Evolutionary conservation across 768 basidiomycete species (phyloP), one percentile per base, ranked within the genome.

Genomic region (Boletus tylopilopsis): DNA sequence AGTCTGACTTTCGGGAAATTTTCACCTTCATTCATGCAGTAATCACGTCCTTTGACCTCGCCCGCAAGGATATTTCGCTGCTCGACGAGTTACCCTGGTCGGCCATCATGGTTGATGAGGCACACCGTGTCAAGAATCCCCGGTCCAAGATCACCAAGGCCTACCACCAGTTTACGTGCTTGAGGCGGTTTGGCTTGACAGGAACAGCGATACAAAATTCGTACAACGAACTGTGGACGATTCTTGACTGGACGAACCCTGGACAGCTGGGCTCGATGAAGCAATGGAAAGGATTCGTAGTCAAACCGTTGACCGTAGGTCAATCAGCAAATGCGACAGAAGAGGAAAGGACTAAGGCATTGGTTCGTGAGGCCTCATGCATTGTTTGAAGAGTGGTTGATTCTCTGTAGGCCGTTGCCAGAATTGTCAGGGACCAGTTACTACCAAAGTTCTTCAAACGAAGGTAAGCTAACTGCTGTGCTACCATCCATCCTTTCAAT

Each of bases 211-310:
- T 87, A 30, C 95, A 98, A 62, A 99, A 97, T 58, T 80, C 83
- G 1, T 94, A 94, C 62, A 77, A 80, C 36, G 95, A 98, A 64
- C 73, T 97, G 57, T 94, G 92, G 88, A 89, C 90, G 1, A 83
- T 99, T 29, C 70, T 97, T 27, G 83, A 95, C 62, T 97, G 92
- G 88, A 86, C 87, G n/a, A 87, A 85, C 52, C 92, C 93, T 0
- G 89, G 85, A 0, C 71, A 73, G 22, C 66, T 95, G 9, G 95
- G 94, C 0, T 83, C 80, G 0, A 62, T 71, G 23, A 75, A 74
- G 27, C 82, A 97, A 54, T 98, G 94, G 93, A 78, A 83, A 37
- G 75, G 76, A 5, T 85, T 76, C 54, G 78, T 96, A 4, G 77
- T 79, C 16, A 75, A 76, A 36, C 91, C 90, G 0, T 67, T 93